Base-by-base conservation (phyloP, 2,329 filamentous ascomycete genomes). In the Penicillium sp. region DNA sequence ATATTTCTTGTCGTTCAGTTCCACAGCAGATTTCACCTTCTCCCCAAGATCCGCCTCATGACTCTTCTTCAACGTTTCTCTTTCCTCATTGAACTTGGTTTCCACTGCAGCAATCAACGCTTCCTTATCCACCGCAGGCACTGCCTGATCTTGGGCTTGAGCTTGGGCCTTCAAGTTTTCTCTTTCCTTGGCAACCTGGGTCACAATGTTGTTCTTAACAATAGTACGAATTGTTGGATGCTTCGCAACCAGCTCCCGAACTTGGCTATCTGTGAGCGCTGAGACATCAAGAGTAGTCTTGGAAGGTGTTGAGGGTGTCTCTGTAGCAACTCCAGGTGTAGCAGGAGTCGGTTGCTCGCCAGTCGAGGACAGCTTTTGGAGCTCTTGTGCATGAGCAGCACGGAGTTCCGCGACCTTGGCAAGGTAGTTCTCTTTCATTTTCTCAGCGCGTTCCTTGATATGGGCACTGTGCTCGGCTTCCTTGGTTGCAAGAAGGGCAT, bases 1-100 rank as follows among this genome's bases (percentile, higher is more conserved):
- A 53, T 84, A 85, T 72, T 91, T 91, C 78, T 93, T 93, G 35
- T 87, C 85, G 45, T 88, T 86, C 77, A 95, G 83, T 60, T 89
- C 83, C 51, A 89, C 84, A 3, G 88, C 88, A 37, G 75, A 75
- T 45, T 72, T 89, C 83, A 74, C 74, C 61, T 80, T 81, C 59
- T 78, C 87, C 65, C 88, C 84, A 37, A 83, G 62, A 66, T 84
- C 84, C 58, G 81, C 80, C 67, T 85, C 85, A 54, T 81, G 77
- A 31, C 79, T 74, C 56, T 80, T 79, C 57, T 74, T 69, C 42
- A 80, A 60, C 5, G 69, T 65, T 48, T 79, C 75, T 54, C 69
- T 74, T 61, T 80, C 76, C 25, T 75, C 73, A 29, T 64, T 69
- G 21, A 75, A 72, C 39, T 71, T 76, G 42, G 72, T 69, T 61